phyloP scores from a whole-genome alignment of 768 basidiomycete genomes.

The Mrakia frigida region DNA sequence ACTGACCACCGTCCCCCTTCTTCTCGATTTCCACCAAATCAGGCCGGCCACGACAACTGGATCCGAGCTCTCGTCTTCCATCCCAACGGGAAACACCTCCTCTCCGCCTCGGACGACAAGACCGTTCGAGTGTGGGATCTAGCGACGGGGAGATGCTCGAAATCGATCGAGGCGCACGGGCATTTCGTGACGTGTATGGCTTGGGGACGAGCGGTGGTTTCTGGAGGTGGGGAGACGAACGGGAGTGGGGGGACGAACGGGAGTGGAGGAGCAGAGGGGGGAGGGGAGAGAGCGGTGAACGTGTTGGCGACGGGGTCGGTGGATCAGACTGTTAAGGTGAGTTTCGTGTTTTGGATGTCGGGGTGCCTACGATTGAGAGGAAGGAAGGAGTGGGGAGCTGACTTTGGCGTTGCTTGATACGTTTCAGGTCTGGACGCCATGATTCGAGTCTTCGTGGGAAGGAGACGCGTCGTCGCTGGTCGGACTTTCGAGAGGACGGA shows the following conservation, averaged over 20 bases:
- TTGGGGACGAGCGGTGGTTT: slow-evolving; percentile 59
- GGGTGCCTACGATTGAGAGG: too few relatives aligned
- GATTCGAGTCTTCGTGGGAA: background rate
- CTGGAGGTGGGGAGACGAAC: slow-evolving; percentile 34
- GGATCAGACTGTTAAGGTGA: slow-evolving; percentile 49
- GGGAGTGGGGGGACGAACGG: slow-evolving; percentile 35
- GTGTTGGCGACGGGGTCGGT: slow-evolving; percentile 52
- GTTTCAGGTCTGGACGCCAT: slow-evolving; percentile 7
- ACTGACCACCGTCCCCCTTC: too few relatives aligned
- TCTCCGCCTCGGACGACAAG: slow-evolving; percentile 91
- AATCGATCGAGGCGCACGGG: slow-evolving; percentile 78
- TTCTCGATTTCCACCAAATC: background rate
- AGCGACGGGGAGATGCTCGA: slow-evolving; percentile 73
- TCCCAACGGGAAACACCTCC: slow-evolving; percentile 77
- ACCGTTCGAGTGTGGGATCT: slow-evolving; percentile 88
- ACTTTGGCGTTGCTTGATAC: background rate
- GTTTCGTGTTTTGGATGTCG: background rate
- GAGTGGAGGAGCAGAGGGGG: slow-evolving; percentile 11
- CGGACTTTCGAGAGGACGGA: background rate
- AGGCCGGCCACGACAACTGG: slow-evolving; percentile 71
- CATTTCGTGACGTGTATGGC: slow-evolving; percentile 76
- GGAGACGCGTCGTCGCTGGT: background rate
- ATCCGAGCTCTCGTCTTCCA: slow-evolving; percentile 82
- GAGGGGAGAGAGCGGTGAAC: slow-evolving; percentile 45
- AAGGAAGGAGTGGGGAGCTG: background rate